Evolutionary conservation across 495 filamentous ascomycete species (phyloP), one percentile per base, ranked within the genome.

Genomic region (Halenospora varia): DNA sequence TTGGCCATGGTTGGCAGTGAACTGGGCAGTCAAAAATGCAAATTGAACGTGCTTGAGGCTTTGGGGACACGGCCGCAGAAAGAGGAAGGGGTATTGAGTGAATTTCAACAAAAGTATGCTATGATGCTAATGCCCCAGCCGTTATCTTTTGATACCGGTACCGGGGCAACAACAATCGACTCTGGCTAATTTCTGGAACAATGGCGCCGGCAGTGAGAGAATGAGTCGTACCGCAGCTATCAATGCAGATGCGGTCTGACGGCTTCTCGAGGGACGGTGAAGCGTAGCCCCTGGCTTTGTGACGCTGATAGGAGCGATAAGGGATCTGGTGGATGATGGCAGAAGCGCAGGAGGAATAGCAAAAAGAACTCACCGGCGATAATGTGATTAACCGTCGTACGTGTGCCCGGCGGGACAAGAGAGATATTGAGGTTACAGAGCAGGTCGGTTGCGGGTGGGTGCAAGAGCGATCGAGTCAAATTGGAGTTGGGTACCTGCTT

Each of bases 241-340:
- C 18, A 8, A 10, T 11, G 10, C 10, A 47, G 19, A 10, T 47
- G 44, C 44, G 44, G 44, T 47, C 44, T 47, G 44, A 47, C 44
- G 18, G 18, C 18, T 11, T 20, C 10, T 11, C 8, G 8, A 47
- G n/a, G 18, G 8, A 47, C 44, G 44, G 44, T 47, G 44, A 47
- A 15, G 35, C 9, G 15, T 9, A 9, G 15, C 35, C 9, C 35
- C 35, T 8, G 9, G 9, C 9, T 8, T 40, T 40, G 9, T 47
- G 25, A 41, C 2, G 17, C 22, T 53, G 47, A 53, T 61, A 53
- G 53, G 59, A 42, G 39, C 53, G 59, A 56, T 61, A 48, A 48
- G 53, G 25, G 25, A 22, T 39, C 22, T 41, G 17, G 41, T 47
- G 48, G 46, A 57, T 8, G 35, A 15, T 40, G 35, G 35, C 8